Conservation (phyloP, 495 filamentous ascomycete species). For the Aspergillus cavernicola region DNA sequence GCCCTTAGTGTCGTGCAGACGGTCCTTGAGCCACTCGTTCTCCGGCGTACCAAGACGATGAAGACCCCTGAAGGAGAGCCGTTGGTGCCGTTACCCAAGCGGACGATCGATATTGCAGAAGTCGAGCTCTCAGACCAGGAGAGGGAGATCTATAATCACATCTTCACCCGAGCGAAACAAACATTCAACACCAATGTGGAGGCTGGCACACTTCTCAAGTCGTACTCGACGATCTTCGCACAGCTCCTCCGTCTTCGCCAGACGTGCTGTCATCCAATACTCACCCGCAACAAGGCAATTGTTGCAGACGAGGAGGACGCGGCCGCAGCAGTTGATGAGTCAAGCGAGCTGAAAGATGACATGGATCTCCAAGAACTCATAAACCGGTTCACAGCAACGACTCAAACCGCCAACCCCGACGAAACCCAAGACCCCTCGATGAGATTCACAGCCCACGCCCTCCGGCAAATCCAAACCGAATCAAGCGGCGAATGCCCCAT, state of each 20-base stretch:
- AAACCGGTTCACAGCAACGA: conserved; percentile 69
- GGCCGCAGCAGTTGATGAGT: conserved; percentile 70
- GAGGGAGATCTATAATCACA: conserved; percentile 85
- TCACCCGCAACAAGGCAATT: conserved; percentile 79
- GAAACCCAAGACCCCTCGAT: conserved; percentile 27
- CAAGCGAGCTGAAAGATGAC: conserved; percentile 82
- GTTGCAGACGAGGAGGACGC: conserved; percentile 87
- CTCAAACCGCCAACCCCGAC: conserved; percentile 44
- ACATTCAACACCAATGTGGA: conserved; percentile 83
- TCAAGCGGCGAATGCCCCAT: conserved; percentile 88
- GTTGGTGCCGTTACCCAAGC: conserved; percentile 79
- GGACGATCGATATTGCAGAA: conserved; percentile 75
- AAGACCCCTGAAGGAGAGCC: conserved; percentile 87
- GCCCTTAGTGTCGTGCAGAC: conserved; percentile 97
- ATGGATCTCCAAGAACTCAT: conserved; percentile 92
- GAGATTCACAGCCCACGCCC: conserved; percentile 78
- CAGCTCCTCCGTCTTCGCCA: conserved; percentile 93
- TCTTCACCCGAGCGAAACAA: conserved; percentile 76
- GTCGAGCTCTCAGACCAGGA: conserved; percentile 81
- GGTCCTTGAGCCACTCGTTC: conserved; percentile 91
- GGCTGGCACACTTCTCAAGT: conserved; percentile 87
- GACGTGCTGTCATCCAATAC: conserved; percentile 86
- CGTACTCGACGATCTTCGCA: conserved; percentile 93
- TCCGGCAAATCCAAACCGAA: conserved; percentile 87
- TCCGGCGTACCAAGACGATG: conserved; percentile 95